phyloP scores from a whole-genome alignment of 2,329 filamentous ascomycete genomes.

The Coniochaeta sp. region DNA sequence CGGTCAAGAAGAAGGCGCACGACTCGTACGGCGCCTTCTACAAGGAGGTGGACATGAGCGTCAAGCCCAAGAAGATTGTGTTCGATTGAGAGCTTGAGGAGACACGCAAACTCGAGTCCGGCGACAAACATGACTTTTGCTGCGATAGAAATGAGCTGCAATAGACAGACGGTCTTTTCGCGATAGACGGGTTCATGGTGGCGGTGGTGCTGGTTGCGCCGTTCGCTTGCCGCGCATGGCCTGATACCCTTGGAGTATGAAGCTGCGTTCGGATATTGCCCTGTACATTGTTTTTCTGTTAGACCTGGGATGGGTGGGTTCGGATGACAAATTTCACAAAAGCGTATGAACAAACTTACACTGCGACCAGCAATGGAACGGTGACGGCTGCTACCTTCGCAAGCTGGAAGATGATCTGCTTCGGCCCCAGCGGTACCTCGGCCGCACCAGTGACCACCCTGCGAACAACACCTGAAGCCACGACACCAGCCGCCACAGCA shows the following conservation, averaged over 20 bases:
- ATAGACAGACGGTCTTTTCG: no score
- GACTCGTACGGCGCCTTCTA: constrained; percentile 93
- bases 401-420: constrained; percentile 29
- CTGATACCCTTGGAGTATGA: constrained; percentile 43
- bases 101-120: no score
- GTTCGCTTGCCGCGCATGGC: constrained; percentile 28
- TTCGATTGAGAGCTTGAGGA: no score
- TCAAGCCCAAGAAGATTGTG: constrained; percentile 84
- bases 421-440: constrained; percentile 21
- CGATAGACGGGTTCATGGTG: neutral
- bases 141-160: no score
- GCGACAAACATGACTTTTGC: no score
- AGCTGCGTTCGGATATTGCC: constrained; percentile 44
- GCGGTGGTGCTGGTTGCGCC: neutral
- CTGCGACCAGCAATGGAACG: constrained; percentile 42
- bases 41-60: constrained; percentile 78
- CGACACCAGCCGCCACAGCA: constrained; percentile 35
- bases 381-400: constrained; percentile 42
- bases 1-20: constrained; percentile 98
- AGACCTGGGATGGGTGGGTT: constrained; percentile 17
- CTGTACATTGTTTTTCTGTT: constrained; percentile 29
- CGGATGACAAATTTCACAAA: neutral
- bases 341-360: constrained; percentile 53
- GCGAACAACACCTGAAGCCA: constrained; percentile 34
- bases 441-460: constrained; percentile 18